phyloP scores from a whole-genome alignment of 2,329 filamentous ascomycete genomes.

The Emergomyces africanus region DNA sequence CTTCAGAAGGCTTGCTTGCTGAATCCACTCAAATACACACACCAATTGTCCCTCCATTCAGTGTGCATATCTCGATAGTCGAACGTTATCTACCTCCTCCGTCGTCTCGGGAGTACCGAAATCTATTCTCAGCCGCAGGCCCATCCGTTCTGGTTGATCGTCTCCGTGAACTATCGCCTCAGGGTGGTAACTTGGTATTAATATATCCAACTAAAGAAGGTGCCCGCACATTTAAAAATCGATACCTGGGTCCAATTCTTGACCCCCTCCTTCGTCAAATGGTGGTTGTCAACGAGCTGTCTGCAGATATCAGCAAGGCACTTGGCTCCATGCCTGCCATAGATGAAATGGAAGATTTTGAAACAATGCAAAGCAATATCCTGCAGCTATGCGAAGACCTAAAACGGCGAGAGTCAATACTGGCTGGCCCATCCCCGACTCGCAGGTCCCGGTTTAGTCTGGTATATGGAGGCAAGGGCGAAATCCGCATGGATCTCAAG shows the following conservation, averaged over 20 bases:
- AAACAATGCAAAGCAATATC: constrained; percentile 35
- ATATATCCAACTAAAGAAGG: constrained; percentile 50
- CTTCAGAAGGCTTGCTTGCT: constrained; percentile 17
- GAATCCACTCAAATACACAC: constrained; percentile 37
- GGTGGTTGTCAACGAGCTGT: constrained; percentile 45
- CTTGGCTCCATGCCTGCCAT: constrained; percentile 44
- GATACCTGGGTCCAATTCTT: constrained; percentile 48
- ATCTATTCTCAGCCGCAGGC: constrained; percentile 43
- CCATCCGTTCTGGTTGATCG: constrained; percentile 49
- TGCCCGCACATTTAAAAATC: constrained; percentile 44
- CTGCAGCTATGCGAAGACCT: constrained; percentile 27
- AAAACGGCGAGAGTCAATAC: constrained; percentile 15
- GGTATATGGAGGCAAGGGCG: constrained; percentile 39
- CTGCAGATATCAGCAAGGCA: constrained; percentile 41
- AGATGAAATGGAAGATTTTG: constrained; percentile 42
- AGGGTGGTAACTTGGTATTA: constrained; percentile 46
- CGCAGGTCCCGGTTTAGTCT: constrained; percentile 30
- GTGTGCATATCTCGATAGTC: constrained; percentile 47
- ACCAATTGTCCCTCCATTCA: constrained; percentile 47
- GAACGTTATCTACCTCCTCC: constrained; percentile 55
- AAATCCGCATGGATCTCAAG: constrained; percentile 38
- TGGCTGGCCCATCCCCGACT: constrained; percentile 19
- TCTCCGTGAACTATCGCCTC: constrained; percentile 44
- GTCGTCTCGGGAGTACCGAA: constrained; percentile 43
- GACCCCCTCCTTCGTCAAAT: constrained; percentile 48